Evolutionary conservation across 495 filamentous ascomycete species (phyloP), one percentile per base, ranked within the genome.

Genomic region (Penicillium daleae): DNA sequence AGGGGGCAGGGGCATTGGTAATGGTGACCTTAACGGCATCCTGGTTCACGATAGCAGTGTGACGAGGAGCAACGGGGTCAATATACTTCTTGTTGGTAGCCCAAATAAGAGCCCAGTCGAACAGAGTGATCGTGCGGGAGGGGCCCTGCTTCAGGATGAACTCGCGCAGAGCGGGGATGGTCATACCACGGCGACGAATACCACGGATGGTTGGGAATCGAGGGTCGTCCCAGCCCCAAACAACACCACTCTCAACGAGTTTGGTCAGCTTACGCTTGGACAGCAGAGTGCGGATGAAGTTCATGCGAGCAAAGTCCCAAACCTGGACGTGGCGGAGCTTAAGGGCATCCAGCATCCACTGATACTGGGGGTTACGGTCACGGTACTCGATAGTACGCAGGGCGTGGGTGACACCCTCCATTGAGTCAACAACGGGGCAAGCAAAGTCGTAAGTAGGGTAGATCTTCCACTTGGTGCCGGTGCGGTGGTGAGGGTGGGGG

Each of bases 301-400:
- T 97, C 85, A 98, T 92, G 68, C 95, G 89, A 40, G 94, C 87
- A 78, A 98, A 99, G 75, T 97, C 93, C 95, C 95, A 98, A 77
- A 98, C 90, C 75, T 97, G 87, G 13, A 98, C 95, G 62, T 86
- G 80, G 54, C 95, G 92, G 22, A 99, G 86, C 64, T 90, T 87
- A 50, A 98, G 83, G 0, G 91, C 85, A 60, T 96, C 87, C 33
- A 96, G 72, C 82, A 99, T 93, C 95, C 95, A 99, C 72, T 95
- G 87, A 79, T 98, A 99, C 78, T 97, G 94, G 12, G 92, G 89
- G 76, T 99, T 97, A 56, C 95, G 91, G 77, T 99, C 96, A 40
- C 93, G 90, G 80, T 98, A 99, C 81, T 99, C 95, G 61, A 93
- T 97, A 2, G 95, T 96, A 64, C 96, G 87, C 55, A 99, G 85